phyloP scores from a whole-genome alignment of 192 early-diverging fungal genomes.

The Lobosporangium transversale region DNA sequence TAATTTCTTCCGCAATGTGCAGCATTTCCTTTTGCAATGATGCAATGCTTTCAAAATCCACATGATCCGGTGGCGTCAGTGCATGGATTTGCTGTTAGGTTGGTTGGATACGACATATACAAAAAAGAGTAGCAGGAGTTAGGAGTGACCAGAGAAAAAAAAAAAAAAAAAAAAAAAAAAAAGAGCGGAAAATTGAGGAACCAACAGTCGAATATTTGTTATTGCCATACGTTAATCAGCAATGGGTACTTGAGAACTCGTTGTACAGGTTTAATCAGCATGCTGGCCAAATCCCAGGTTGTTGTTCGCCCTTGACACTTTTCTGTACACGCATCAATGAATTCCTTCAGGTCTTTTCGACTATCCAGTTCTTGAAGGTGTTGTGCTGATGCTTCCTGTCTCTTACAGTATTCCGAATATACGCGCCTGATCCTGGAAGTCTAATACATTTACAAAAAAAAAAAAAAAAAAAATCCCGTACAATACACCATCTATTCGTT shows the following conservation, averaged over 20 bases:
- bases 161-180: too few relatives aligned
- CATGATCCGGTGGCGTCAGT: conserved; percentile 63
- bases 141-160: background rate
- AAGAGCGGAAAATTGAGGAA: too few relatives aligned
- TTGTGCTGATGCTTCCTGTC: conserved; percentile 73
- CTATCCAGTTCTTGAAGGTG: conserved; percentile 70
- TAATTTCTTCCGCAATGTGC: conserved; percentile 81
- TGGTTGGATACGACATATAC: background rate
- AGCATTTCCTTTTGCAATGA: conserved; percentile 62
- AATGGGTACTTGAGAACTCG: conserved; percentile 97
- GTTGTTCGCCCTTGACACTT: conserved; percentile 76
- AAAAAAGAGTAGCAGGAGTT: conserved; percentile 5
- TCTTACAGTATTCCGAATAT: conserved; percentile 81
- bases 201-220: too few relatives aligned
- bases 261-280: conserved; percentile 97
- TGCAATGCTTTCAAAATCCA: conserved; percentile 66
- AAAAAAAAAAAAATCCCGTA: background rate
- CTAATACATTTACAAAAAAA: conserved; percentile 16
- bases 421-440: conserved; percentile 55
- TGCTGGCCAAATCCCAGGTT: conserved; percentile 91
- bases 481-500: too few relatives aligned
- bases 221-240: conserved; percentile 75
- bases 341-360: conserved; percentile 42
- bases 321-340: conserved; percentile 66
- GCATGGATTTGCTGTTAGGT: conserved; percentile 60